Evolutionary conservation across 1,284 basidiomycete genomes (phyloP), one percentile per base, ranked within the genome.

Genomic region (Calocybe gambosa): DNA sequence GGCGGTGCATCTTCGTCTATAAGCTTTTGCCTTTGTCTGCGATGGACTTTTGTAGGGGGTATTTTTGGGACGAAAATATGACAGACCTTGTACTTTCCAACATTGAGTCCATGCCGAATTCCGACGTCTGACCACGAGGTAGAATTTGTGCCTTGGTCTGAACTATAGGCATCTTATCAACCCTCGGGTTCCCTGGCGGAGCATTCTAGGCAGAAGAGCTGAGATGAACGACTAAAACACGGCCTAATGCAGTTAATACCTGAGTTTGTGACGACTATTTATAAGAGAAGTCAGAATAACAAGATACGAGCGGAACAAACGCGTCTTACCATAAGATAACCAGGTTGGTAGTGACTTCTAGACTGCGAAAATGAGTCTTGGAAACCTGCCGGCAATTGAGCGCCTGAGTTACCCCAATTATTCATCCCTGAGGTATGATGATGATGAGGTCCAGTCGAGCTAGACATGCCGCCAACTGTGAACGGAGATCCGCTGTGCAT

Each of bases 71-170:
- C 13, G 6, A 21, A 49, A 28, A 31, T 18, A 15, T 20, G 40
- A 58, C 69, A 18, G 41, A 82, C 74, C 79, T 76, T 23, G 80
- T 71, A 50, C 74, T 85, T 59, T 86, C 77, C 53, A 88, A 87
- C 85, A 88, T 86, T 16, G 85, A 85, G 51, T 85, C 84, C 67
- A 83, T 79, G 1, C 83, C 85, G 64, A 85, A 87, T 49, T 84
- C 82, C 10, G 78, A 73, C 0, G 77, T 70, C 16, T 78, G 68
- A 13, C 76, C 75, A 41, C 80, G 73, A n/a, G 79, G 70, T 13
- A 85, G 67, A 5, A 75, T 72, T 43, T 80, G 73, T 16, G 85
- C 85, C 59, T 87, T 85, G 0, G 83, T 87, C 48, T 74, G 79
- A 12, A 88, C 79, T 9, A 83, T 70, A 5, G 84, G 82, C 36